Evolutionary conservation across 2,329 filamentous ascomycete genomes (phyloP).

Genomic region (Trichoderma sp.): DNA sequence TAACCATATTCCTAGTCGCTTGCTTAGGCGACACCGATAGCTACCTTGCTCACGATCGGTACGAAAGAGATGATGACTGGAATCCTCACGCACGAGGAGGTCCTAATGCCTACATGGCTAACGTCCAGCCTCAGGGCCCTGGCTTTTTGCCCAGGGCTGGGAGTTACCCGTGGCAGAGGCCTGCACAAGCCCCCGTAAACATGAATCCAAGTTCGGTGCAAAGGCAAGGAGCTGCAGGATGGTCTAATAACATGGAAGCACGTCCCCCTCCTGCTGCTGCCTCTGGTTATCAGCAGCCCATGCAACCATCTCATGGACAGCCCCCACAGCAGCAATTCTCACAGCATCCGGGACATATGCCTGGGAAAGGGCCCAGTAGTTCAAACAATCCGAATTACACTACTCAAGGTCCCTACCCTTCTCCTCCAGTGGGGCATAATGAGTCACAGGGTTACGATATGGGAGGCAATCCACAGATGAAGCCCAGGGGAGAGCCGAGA

Average conservation of each 20-base stretch:
- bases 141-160: conserved; percentile 8
- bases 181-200: conserved; percentile 1
- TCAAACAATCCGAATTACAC: background rate
- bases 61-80: conserved; percentile 18
- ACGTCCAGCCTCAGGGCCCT: conserved; percentile 1
- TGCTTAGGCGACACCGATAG: conserved; percentile 18
- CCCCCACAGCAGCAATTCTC: conserved; percentile 11
- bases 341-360: background rate
- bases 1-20: too few relatives aligned
- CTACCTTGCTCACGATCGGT: conserved; percentile 18
- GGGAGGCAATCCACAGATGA: background rate
- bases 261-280: background rate
- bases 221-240: conserved; percentile 1
- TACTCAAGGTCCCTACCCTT: conserved; percentile 1
- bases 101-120: background rate
- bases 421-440: background rate
- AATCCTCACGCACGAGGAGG: conserved; percentile 6
- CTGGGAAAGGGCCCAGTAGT: background rate
- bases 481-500: background rate
- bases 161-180: conserved; percentile 13
- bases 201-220: conserved; percentile 18
- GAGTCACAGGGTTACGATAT: conserved; percentile 5
- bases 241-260: background rate
- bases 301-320: conserved; percentile 13
- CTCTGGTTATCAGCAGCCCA: conserved; percentile 5